These are phyloP conservation scores for Acacia concinna DNA, from an alignment of 331 rosid species.

Conservation along the genomic window DNA sequence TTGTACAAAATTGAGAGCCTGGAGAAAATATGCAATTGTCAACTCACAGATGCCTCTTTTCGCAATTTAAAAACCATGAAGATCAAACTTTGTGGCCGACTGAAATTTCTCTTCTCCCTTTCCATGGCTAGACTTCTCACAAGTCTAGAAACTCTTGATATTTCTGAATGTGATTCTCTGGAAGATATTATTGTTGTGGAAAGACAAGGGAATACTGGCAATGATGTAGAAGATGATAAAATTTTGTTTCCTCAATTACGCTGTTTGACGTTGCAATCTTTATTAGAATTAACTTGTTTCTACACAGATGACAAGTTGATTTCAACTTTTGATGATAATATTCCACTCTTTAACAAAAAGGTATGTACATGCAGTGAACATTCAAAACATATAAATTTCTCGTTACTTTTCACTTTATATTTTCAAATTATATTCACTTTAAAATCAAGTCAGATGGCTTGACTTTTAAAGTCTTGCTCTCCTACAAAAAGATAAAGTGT, in stretches of 20 bases:
- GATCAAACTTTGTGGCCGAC: background rate
- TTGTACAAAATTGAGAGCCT: background rate
- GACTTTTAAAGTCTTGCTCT: background rate
- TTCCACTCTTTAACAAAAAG: background rate
- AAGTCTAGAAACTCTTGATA: slow-evolving; percentile 24
- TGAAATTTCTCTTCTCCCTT: background rate
- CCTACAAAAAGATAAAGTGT: background rate
- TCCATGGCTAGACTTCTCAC: background rate
- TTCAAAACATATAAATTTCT: background rate
- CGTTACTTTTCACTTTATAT: background rate
- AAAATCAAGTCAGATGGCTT: background rate
- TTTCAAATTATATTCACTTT: background rate
- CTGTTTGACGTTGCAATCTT: slow-evolving; percentile 16
- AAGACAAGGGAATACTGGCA: background rate
- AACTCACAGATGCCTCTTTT: background rate
- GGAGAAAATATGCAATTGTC: background rate
- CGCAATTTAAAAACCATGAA: background rate
- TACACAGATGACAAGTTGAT: background rate
- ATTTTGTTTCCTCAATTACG: slow-evolving; percentile 29
- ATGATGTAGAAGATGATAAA: background rate
- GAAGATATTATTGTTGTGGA: slow-evolving; percentile 6
- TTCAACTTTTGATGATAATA: background rate
- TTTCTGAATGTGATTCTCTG: slow-evolving; percentile 14
- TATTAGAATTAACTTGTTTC: slow-evolving; percentile 21
- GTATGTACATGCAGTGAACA: background rate